Conservation (phyloP, 202 grass and related monocot genomes). For the Brachypodium distachyon region DNA sequence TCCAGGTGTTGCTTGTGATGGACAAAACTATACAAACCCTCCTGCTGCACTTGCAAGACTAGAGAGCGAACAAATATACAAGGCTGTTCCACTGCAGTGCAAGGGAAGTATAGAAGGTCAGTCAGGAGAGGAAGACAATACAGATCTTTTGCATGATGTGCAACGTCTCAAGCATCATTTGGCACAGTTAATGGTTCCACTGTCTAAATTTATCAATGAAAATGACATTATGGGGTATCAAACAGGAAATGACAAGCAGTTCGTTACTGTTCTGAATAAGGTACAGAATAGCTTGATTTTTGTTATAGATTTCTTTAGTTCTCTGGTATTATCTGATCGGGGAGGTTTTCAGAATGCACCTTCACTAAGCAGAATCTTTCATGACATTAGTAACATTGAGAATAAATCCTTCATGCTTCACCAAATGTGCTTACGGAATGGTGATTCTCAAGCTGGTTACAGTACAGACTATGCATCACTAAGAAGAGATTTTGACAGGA, state of each 20-base stretch:
- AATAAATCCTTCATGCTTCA: not conserved
- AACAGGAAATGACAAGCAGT: slow-evolving; percentile 13
- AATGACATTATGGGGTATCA: not conserved
- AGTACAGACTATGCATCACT: slow-evolving; percentile 36
- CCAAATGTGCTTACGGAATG: not conserved
- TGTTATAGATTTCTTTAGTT: slow-evolving; percentile 5
- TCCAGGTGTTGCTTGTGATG: not conserved
- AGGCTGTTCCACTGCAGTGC: slow-evolving; percentile 3
- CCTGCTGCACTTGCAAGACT: not conserved
- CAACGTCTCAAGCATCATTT: slow-evolving; percentile 17
- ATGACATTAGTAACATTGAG: slow-evolving; percentile 20
- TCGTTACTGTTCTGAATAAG: slow-evolving; percentile 10
- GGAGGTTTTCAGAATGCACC: not conserved
- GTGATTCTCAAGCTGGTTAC: slow-evolving; percentile 2
- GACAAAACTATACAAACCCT: not conserved
- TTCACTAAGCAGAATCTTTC: not conserved
- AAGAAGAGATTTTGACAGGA: slow-evolving; percentile 59
- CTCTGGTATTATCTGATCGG: not conserved
- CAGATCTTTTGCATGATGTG: slow-evolving; percentile 17
- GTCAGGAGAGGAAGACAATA: not conserved
- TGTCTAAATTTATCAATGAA: not conserved
- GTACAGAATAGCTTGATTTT: not conserved
- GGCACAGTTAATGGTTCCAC: not conserved
- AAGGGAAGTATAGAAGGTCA: not conserved
- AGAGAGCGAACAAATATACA: not conserved